A percentile compares a stretch with the other conserved stretches of the same genome.
These are phyloP conservation scores for Polygonum aviculare DNA, from an alignment of 148 eudicot species.

Conservation along the genomic window DNA sequence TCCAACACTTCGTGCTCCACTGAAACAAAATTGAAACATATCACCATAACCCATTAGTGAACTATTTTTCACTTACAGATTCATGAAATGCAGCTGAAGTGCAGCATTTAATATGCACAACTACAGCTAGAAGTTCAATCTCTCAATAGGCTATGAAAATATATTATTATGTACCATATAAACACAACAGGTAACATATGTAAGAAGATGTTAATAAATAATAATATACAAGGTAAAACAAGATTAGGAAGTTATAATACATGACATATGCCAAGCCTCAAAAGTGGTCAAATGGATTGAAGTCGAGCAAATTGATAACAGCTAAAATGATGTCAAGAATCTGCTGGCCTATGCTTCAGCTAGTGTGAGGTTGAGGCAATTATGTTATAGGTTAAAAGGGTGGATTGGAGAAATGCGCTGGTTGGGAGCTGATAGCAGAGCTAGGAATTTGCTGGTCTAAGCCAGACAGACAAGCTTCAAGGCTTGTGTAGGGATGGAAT, in stretches of 20 bases:
- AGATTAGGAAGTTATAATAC: background rate
- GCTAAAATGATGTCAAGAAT: background rate
- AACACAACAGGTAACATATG: background rate
- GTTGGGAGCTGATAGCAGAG: background rate
- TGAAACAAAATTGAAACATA: slow-evolving; percentile 12
- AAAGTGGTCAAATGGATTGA: background rate
- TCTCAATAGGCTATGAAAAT: background rate
- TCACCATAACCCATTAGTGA: background rate
- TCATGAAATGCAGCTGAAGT: background rate
- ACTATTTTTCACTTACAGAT: background rate
- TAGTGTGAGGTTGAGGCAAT: background rate
- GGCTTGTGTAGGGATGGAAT: no score
- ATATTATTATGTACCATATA: background rate
- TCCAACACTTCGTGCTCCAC: slow-evolving; percentile 69
- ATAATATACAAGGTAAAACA: background rate
- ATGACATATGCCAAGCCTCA: background rate
- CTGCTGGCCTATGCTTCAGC: background rate
- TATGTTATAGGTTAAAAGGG: background rate
- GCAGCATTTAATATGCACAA: background rate
- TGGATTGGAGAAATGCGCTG: background rate
- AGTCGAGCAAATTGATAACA: background rate
- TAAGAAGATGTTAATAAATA: background rate
- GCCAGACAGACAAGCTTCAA: background rate
- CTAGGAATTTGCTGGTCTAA: background rate
- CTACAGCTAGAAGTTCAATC: background rate